Base-by-base conservation (phyloP, 352 stramenopile species). In the Globisporangium heterothallicum region DNA sequence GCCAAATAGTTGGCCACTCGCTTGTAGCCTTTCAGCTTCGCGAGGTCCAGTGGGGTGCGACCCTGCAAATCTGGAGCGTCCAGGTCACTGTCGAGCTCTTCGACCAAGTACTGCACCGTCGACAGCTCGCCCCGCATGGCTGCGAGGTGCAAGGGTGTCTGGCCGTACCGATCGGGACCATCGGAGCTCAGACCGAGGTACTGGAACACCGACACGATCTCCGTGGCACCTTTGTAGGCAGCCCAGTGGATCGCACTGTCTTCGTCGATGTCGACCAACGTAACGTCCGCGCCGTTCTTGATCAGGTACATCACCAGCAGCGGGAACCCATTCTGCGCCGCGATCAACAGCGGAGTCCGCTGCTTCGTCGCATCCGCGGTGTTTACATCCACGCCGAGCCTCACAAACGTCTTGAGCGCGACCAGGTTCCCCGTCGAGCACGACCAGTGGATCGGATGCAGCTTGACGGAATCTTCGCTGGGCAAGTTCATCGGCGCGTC, bases 201-300 rank as follows among this genome's bases (percentile, higher is more conserved):
- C 66, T 92, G 80, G 52, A 90, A 92, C 7, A 92, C 75, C 3
- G 75, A 78, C 7, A 94, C 70, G 44, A 92, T 88, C 60, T 92
- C 81, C 4, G 75, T 87, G 52, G 70, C 74, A 35, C 81, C 84
- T 56, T 94, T 92, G 66, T 94, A 94, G 43, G 84, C 84, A 0
- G 79, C 81, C 84, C 84, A 94, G 59, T 94, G 84, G 26, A 94
- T 82, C 16, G 83, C 78, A 7, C 72, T 92, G 57, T 94, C 84
- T 42, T 72, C 55, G 56, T 88, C 75, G 1, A 64, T 68, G 26
- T 91, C 84, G 18, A 86, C 66, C 4, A 88, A 63, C 25, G 58
- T 71, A 25, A 88, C 60, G 45, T 94, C 78, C 2, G 79, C 84
- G 22, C 79, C 78, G 42, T 86, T 66, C 27, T 82, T 71, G 56